Evolutionary conservation across 495 filamentous ascomycete species (phyloP).

Genomic region (Neurospora sp.): DNA sequence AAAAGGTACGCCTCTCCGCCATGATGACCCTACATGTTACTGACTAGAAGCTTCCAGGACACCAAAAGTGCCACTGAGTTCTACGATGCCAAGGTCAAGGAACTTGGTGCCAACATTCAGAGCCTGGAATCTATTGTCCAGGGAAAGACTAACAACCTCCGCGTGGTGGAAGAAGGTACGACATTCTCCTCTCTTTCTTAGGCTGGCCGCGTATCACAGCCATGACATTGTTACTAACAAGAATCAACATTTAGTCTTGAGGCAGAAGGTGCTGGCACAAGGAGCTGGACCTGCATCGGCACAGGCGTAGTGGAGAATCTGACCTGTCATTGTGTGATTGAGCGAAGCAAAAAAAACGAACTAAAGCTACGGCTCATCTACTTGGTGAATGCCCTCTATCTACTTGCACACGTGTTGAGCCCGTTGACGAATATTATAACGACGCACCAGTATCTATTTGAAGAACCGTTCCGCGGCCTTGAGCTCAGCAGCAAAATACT

Average conservation of each 20-base stretch:
- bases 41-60: conserved; percentile 29
- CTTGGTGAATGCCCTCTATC: not conserved
- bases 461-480: not conserved
- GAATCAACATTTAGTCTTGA: conserved; percentile 31
- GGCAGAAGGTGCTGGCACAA: conserved; percentile 43
- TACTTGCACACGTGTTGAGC: not conserved
- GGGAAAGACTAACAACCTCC: conserved; percentile 72
- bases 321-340: conserved; percentile 4
- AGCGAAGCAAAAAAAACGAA: not conserved
- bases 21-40: not conserved
- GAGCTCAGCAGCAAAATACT: not conserved
- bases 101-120: conserved; percentile 63
- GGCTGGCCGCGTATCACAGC: not conserved
- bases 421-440: not conserved
- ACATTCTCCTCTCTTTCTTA: not conserved
- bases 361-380: not conserved
- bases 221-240: not conserved
- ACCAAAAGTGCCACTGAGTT: conserved; percentile 69
- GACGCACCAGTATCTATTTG: not conserved
- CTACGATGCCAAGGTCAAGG: conserved; percentile 76
- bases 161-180: conserved; percentile 81
- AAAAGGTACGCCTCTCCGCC: conserved; percentile 52
- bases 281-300: conserved; percentile 2
- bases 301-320: conserved; percentile 1
- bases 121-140: conserved; percentile 82